Percentiles rank a stretch among this genome's conserved stretches.
These are phyloP conservation scores for Seiridium unicorne DNA, from an alignment of 2,329 filamentous ascomycete species.

Conservation along the genomic window DNA sequence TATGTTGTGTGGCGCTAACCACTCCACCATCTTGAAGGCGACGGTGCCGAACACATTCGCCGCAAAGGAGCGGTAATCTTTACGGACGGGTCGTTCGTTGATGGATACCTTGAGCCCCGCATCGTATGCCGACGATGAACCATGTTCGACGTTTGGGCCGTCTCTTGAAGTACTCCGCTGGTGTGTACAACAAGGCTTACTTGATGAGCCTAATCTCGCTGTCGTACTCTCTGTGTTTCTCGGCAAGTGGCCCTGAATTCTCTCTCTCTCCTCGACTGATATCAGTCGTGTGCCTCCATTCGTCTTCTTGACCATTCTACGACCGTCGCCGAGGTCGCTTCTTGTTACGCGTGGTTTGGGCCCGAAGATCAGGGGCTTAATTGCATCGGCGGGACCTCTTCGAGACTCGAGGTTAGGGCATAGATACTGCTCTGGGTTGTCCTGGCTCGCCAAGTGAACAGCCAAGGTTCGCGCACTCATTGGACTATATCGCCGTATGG, in stretches of 20 bases:
- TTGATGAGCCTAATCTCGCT: not conserved
- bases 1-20: constrained; percentile 61
- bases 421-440: constrained; percentile 69
- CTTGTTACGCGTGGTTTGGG: constrained; percentile 27
- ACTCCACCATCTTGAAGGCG: constrained; percentile 69
- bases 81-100: constrained; percentile 45
- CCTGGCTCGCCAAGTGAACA: constrained; percentile 75
- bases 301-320: constrained; percentile 9
- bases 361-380: constrained; percentile 46
- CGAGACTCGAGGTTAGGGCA: constrained; percentile 53
- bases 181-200: not conserved
- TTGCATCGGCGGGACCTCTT: constrained; percentile 41
- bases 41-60: constrained; percentile 64
- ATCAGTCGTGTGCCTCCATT: constrained; percentile 4
- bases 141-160: not conserved
- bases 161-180: not conserved
- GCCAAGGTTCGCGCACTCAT: constrained; percentile 81
- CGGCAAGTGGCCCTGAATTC: not conserved
- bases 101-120: constrained; percentile 32
- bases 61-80: constrained; percentile 59
- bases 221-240: not conserved
- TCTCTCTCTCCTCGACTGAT: constrained; percentile 1
- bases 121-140: constrained; percentile 6
- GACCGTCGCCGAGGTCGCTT: constrained; percentile 13
- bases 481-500: constrained; percentile 75